A percentile compares a stretch with the other conserved stretches of the same genome.
Conservation (phyloP, 1,284 basidiomycete species). For the Trametes polyzona region DNA sequence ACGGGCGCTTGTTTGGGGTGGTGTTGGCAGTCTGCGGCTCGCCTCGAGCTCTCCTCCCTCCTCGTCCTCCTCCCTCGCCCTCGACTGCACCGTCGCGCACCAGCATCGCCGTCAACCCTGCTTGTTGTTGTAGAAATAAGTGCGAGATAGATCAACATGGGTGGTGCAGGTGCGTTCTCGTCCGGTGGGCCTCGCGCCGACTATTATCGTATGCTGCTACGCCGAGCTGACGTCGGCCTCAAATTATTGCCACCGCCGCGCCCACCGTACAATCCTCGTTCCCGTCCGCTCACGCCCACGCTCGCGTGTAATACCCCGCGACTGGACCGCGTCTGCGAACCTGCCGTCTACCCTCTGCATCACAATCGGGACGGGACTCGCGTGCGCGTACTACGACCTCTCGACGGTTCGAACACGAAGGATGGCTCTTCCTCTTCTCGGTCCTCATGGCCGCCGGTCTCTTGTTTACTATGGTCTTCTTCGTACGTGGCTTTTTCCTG, state of each 20-base stretch:
- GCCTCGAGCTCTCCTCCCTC: background rate
- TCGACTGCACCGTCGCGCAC: background rate
- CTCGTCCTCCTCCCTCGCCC: background rate
- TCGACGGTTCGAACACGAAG: constrained; percentile 48
- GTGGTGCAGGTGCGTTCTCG: constrained; percentile 35
- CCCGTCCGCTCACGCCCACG: background rate
- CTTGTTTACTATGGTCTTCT: constrained; percentile 98
- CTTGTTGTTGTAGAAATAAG: constrained; percentile 1
- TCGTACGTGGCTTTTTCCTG: constrained; percentile 62
- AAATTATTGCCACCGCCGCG: background rate
- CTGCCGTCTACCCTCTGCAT: background rate
- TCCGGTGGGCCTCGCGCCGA: background rate
- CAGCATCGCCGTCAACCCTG: background rate
- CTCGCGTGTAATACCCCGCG: background rate
- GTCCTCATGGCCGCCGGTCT: constrained; percentile 92
- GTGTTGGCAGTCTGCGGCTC: constrained; percentile 1
- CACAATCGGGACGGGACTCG: background rate
- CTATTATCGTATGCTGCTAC: background rate
- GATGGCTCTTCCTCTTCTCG: constrained; percentile 94
- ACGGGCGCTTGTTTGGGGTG: no score
- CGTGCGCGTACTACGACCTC: background rate
- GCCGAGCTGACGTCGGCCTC: constrained; percentile 9
- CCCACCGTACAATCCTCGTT: background rate
- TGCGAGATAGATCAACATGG: constrained; percentile 30
- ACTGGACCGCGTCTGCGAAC: no score